phyloP scores from a whole-genome alignment of 2,329 filamentous ascomycete genomes.

The Knoxdaviesia proteae region DNA sequence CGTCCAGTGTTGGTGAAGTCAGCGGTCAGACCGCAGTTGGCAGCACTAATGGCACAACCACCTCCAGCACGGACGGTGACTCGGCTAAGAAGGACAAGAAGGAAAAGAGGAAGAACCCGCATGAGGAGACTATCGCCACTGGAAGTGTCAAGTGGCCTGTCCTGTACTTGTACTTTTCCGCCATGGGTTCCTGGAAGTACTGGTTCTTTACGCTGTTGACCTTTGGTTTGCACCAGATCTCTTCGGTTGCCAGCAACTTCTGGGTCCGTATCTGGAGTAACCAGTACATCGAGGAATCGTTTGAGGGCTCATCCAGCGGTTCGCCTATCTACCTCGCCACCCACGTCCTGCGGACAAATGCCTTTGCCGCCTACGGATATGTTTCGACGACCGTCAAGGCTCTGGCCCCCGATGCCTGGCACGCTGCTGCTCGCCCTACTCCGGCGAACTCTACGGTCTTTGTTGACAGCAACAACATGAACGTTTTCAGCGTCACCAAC shows the following conservation, averaged over 20 bases:
- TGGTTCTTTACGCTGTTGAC: slow-evolving; percentile 59
- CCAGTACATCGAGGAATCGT: slow-evolving; percentile 37
- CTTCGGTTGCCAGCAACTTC: slow-evolving; percentile 69
- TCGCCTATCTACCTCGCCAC: slow-evolving; percentile 13
- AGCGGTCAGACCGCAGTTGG: slow-evolving; percentile 31
- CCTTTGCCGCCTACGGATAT: no score
- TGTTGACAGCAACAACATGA: background rate
- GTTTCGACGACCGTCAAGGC: slow-evolving; percentile 3
- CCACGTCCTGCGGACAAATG: slow-evolving; percentile 8
- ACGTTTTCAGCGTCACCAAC: slow-evolving; percentile 11
- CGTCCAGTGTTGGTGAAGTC: slow-evolving; percentile 53
- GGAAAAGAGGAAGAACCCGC: slow-evolving; percentile 24
- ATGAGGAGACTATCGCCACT: slow-evolving; percentile 57
- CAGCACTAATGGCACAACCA: slow-evolving; percentile 23
- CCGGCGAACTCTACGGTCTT: no score
- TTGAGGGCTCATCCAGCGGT: no score
- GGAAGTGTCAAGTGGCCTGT: slow-evolving; percentile 80
- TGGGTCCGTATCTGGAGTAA: slow-evolving; percentile 96
- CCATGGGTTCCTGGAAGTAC: slow-evolving; percentile 97
- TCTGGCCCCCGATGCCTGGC: no score
- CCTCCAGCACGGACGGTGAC: slow-evolving; percentile 22
- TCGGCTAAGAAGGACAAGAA: slow-evolving; percentile 25
- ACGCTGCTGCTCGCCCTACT: no score
- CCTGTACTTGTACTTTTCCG: slow-evolving; percentile 61
- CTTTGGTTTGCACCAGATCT: slow-evolving; percentile 67